These are phyloP conservation scores for Aspergillus uvarum DNA, from an alignment of 2,329 filamentous ascomycete genomes.

Conservation along the genomic window DNA sequence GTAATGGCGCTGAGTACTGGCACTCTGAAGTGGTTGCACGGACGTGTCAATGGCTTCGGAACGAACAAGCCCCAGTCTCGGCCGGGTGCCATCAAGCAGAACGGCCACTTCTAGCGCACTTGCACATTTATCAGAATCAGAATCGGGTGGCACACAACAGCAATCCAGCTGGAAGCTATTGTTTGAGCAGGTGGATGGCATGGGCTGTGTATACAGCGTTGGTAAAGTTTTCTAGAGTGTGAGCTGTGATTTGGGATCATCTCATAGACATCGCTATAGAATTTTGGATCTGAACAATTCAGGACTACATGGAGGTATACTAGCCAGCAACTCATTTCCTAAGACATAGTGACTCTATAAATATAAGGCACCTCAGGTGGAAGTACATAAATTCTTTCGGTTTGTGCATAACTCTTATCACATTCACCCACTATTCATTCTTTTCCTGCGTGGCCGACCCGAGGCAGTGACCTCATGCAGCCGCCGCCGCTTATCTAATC, in stretches of 20 bases:
- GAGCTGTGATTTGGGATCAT: not conserved
- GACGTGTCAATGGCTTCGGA: conserved; percentile 46
- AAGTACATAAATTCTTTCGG: too few species aligned
- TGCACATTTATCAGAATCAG: not conserved
- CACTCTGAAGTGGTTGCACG: conserved; percentile 69
- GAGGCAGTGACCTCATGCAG: conserved; percentile 8
- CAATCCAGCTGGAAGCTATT: not conserved
- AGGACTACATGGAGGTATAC: too few species aligned
- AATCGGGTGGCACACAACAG: too few species aligned
- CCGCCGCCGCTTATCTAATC: conserved; percentile 24
- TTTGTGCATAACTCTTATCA: too few species aligned
- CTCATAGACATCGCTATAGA: not conserved
- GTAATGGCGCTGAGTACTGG: conserved; percentile 71
- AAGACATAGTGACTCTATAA: too few species aligned
- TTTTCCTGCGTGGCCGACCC: too few species aligned
- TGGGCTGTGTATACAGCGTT: too few species aligned
- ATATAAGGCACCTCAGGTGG: too few species aligned
- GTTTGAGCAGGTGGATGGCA: too few species aligned
- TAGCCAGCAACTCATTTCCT: too few species aligned
- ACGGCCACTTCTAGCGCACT: conserved; percentile 21
- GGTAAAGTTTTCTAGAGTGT: not conserved
- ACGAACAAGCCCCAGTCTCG: conserved; percentile 24
- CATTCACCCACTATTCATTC: too few species aligned
- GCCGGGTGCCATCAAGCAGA: conserved; percentile 31
- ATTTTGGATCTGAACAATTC: not conserved